Base-by-base conservation (phyloP, 2,329 filamentous ascomycete genomes). In the Lachnellula hyalina region DNA sequence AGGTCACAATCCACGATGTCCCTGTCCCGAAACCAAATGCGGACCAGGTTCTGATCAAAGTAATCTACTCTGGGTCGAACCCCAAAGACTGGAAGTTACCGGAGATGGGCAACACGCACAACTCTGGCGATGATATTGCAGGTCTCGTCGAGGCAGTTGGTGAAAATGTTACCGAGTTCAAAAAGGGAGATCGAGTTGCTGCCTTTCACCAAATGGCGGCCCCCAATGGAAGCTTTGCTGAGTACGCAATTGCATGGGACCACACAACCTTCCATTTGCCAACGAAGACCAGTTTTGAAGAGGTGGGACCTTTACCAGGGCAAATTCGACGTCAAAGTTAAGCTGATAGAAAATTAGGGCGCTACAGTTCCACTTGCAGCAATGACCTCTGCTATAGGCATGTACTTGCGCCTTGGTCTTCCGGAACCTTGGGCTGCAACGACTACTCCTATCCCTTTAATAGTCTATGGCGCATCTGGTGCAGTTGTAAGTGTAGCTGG, bases 211-310 rank as follows among this genome's bases (percentile, higher is more conserved):
- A 81, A 58, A 83, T 85, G 75, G 61, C 68, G 44, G 69, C 70
- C 0, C 72, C 75, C 0, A 65, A 74, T 36, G 84, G 84, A 2
- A 76, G 73, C 7, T 87, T 78, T 57, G 84, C 83, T 3, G 82
- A 86, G 63, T 86, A 85, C 60, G 79, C 81, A 2, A 68, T 85
- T 11, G 76, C 77, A 0, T 77, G 73, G 68, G 73, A 75, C 35
- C 73, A 79, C 61, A 81, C 81, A 0, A 83, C 81, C 0, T 83
- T 84, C 63, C 64, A 68, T 50, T 52, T 67, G 1, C 65, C 64
- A 35, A 59, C 63, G 44, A 65, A 67, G 34, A 65, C 59, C 14
- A 60, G 60, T 32, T 68, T 67, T 49, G 64, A 68, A 54, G 66
- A 67, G 60, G 66, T 63, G 19, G 21, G 56, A 56, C 17, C 15